phyloP scores from a whole-genome alignment of 257 asterid species.

The Eucommia ulmoides region DNA sequence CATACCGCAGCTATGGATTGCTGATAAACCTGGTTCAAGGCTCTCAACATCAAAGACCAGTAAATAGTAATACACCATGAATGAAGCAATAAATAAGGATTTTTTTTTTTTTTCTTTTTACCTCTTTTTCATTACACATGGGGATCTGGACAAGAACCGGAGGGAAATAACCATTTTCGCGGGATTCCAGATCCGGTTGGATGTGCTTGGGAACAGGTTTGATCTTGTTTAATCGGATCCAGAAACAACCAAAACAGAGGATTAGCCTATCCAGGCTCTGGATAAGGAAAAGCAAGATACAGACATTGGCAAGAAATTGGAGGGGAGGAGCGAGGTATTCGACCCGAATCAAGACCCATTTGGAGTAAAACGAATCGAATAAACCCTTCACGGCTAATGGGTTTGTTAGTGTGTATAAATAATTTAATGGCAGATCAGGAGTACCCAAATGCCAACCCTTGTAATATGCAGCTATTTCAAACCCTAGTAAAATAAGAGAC shows the following conservation, averaged over 20 bases:
- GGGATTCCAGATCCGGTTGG: constrained; percentile 57
- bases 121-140: constrained; percentile 98
- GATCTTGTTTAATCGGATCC: constrained; percentile 52
- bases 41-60: no score
- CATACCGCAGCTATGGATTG: constrained; percentile 89
- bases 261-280: constrained; percentile 82
- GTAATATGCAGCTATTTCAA: constrained; percentile 65
- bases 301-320: constrained; percentile 57
- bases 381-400: constrained; percentile 42
- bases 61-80: no score
- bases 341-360: constrained; percentile 72
- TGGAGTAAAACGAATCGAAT: constrained; percentile 47
- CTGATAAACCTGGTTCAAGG: constrained; percentile 59
- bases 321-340: constrained; percentile 85
- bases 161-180: constrained; percentile 67
- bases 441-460: constrained; percentile 82
- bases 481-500: constrained; percentile 43
- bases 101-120: no score
- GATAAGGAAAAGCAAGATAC: constrained; percentile 54
- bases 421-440: constrained; percentile 43
- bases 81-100: no score
- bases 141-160: constrained; percentile 98
- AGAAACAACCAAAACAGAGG: constrained; percentile 76
- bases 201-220: constrained; percentile 51
- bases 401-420: constrained; percentile 28